Evolutionary conservation across 2,329 filamentous ascomycete species (phyloP), one percentile per base, ranked within the genome.

Genomic region (Aspergillus sp.): DNA sequence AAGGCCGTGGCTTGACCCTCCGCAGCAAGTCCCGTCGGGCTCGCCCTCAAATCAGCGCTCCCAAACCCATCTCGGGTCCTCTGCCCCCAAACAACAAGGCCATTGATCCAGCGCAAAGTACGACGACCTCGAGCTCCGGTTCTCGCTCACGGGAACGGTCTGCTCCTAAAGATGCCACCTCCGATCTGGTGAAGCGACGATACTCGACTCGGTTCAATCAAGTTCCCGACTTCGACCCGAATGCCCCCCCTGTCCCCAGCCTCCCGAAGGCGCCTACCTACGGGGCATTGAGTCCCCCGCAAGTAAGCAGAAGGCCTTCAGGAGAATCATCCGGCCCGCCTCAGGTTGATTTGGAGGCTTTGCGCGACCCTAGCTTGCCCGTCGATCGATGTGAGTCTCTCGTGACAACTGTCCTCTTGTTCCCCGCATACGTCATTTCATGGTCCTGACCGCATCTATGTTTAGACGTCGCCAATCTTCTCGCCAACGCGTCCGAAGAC

Each of bases 131-230:
- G 47, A 59, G 64, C 47, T 59, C 62, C 47, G 66, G 57, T 34
- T 67, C 65, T 6, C 71, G 71, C 36, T 67, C 65, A 5, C 71
- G 71, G 34, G 73, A 77, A 59, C 69, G 75, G 49, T 70, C 73
- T 36, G 73, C 75, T 56, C 67, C 74, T 52, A 76, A 74, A 50
- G 76, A 69, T 52, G 80, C 82, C 63, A 87, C 85, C 40, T 83
- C 84, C 16, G 93, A 99, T 71, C 79, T 97, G 49, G 92, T 99
- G 54, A 97, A 97, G 77, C 84, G 91, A 63, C 82, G 94, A 63
- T 99, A 97, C 74, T 97, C 94, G 36, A 92, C 92, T 40, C 87
- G 93, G 55, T 96, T 97, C 71, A 93, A 91, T 64, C 86, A 89
- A 59, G 72, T 87, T 1, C 88, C 88, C 1, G 76, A 84, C 54